phyloP scores from a whole-genome alignment of 179 eudicot species.

The Spergularia azorica region DNA sequence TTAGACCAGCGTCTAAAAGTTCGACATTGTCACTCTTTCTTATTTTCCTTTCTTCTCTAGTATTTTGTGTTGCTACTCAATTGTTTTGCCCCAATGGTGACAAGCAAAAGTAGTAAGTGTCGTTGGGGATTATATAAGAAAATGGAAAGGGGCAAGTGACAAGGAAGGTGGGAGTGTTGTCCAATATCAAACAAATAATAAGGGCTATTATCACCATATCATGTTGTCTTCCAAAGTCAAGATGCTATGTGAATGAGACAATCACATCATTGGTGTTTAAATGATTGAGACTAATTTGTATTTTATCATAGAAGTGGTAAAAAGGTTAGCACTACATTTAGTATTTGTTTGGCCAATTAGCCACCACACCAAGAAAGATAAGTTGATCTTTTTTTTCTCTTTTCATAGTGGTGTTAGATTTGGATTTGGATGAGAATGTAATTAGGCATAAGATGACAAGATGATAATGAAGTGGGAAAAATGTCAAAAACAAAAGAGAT shows the following conservation, averaged over 20 bases:
- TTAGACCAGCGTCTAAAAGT: neutral
- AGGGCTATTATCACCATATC: neutral
- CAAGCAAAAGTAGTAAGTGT: no score
- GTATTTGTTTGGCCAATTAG: neutral
- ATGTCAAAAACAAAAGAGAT: no score
- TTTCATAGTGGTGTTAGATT: constrained; percentile 13
- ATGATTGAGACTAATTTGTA: neutral
- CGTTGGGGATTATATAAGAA: neutral
- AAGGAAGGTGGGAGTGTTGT: constrained; percentile 8
- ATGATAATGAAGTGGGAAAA: no score
- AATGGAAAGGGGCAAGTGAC: neutral
- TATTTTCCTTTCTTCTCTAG: neutral
- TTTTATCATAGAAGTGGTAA: neutral
- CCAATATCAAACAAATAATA: constrained; percentile 6
- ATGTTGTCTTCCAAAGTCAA: constrained; percentile 18
- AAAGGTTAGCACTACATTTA: neutral
- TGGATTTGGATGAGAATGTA: neutral
- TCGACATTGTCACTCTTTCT: neutral
- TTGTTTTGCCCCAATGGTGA: neutral
- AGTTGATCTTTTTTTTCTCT: neutral
- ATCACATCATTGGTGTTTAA: neutral
- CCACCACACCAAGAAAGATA: neutral
- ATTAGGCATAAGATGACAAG: no score
- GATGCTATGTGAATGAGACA: constrained; percentile 21
- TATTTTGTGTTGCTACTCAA: neutral